Evolutionary conservation across 345 rosid genomes (phyloP).

Genomic region (Raphanus raphanistrum): DNA sequence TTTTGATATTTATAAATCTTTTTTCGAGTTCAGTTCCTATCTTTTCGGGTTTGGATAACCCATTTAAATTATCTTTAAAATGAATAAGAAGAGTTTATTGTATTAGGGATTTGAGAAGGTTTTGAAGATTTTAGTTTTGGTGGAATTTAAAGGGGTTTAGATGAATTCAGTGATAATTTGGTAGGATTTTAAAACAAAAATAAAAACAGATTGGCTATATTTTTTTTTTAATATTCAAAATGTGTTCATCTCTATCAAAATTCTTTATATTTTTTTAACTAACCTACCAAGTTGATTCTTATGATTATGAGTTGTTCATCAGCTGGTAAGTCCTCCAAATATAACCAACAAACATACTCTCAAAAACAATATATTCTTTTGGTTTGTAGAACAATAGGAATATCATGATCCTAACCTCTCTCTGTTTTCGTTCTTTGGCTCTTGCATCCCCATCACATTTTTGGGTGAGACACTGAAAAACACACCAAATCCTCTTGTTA

Average conservation of each 20-base stretch:
- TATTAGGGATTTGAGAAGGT: no score
- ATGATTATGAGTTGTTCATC: constrained; percentile 24
- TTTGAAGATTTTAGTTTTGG: no score
- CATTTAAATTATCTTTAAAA: no score
- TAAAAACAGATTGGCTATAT: no score
- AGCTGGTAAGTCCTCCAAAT: constrained; percentile 1
- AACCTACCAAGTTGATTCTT: not conserved
- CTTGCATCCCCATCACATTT: not conserved
- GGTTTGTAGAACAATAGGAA: not conserved
- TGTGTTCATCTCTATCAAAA: constrained; percentile 29
- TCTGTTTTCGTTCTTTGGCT: not conserved
- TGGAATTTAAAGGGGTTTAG: no score
- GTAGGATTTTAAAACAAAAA: no score
- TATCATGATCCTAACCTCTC: not conserved
- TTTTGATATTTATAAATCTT: no score
- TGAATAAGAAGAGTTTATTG: no score
- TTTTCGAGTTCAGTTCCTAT: no score
- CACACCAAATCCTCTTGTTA: not conserved
- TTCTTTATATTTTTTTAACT: constrained; percentile 16
- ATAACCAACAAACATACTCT: not conserved
- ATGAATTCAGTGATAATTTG: no score
- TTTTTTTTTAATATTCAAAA: not conserved
- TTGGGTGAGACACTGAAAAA: not conserved
- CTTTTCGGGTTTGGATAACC: no score
- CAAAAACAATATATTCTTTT: not conserved